A percentile compares a stretch with the other conserved stretches of the same genome.
Evolutionary conservation across 345 rosid species (phyloP).

Genomic region (Corymbia maculata): DNA sequence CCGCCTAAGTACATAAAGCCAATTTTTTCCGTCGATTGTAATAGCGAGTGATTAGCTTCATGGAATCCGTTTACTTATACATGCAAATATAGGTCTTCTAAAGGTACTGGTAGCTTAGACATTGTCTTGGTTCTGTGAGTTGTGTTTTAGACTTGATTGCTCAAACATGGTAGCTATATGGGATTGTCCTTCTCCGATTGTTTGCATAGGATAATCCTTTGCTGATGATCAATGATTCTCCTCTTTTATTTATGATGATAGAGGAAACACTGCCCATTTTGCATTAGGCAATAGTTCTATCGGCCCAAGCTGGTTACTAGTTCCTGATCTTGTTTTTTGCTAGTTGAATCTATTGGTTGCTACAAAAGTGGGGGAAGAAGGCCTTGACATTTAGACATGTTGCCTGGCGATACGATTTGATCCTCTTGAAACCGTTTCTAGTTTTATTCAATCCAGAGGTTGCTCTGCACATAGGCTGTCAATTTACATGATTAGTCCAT

Average conservation of each 20-base stretch:
- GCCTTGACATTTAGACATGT: constrained; percentile 95
- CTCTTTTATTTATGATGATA: neutral
- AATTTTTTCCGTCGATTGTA: too few relatives aligned
- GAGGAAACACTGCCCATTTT: neutral
- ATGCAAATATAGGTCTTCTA: too few relatives aligned
- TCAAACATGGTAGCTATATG: neutral
- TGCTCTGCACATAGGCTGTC: neutral
- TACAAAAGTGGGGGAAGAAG: constrained; percentile 97
- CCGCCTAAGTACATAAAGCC: too few relatives aligned
- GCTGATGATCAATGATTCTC: neutral
- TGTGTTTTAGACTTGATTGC: neutral
- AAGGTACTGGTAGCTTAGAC: too few relatives aligned
- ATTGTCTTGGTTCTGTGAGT: too few relatives aligned
- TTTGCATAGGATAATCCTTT: neutral
- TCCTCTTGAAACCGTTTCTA: constrained; percentile 89
- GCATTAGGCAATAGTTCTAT: neutral
- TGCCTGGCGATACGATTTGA: constrained; percentile 93
- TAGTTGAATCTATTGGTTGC: constrained; percentile 95
- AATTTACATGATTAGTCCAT: neutral
- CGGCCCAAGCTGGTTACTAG: neutral
- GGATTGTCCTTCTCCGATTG: neutral
- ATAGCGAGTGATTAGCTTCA: too few relatives aligned
- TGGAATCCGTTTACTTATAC: too few relatives aligned
- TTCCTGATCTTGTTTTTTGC: constrained; percentile 7
- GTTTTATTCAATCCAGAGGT: constrained; percentile 98